Conservation (phyloP, 129 eudicot species). For the Logfia minima region DNA sequence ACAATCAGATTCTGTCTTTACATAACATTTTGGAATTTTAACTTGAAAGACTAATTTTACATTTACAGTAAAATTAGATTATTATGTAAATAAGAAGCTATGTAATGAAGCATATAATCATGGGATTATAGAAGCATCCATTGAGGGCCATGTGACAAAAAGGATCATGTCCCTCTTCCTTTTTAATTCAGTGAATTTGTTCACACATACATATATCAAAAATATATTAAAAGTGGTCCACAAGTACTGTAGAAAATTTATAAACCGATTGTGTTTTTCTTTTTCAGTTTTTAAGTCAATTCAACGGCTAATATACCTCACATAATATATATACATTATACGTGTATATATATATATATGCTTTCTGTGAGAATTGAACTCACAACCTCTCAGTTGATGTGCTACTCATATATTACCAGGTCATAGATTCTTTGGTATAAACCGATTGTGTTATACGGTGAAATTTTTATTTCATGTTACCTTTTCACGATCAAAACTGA, state of each 20-base stretch:
- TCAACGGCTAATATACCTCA: no score
- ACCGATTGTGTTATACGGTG: neutral
- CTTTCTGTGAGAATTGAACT: no score
- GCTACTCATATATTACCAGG: no score
- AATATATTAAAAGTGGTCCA: slow-evolving; percentile 22
- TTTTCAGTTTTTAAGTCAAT: no score
- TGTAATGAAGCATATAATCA: slow-evolving; percentile 28
- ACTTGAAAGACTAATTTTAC: slow-evolving; percentile 3
- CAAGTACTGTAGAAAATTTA: neutral
- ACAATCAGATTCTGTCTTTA: slow-evolving; percentile 34
- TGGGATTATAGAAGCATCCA: slow-evolving; percentile 44
- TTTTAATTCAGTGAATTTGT: slow-evolving; percentile 29
- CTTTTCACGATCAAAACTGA: neutral
- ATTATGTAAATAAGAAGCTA: slow-evolving; percentile 27
- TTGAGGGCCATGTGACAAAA: slow-evolving; percentile 62
- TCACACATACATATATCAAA: slow-evolving; percentile 24
- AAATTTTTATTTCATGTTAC: neutral
- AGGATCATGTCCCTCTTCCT: slow-evolving; percentile 57
- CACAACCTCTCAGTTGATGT: no score
- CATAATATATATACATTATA: no score
- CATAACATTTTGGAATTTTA: slow-evolving; percentile 13
- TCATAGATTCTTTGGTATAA: neutral
- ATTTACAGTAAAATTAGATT: slow-evolving; percentile 20
- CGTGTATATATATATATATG: no score
- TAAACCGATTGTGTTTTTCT: neutral